Conservation (phyloP, 805 yeast genomes). For the Crinitomyces ghanaensis region DNA sequence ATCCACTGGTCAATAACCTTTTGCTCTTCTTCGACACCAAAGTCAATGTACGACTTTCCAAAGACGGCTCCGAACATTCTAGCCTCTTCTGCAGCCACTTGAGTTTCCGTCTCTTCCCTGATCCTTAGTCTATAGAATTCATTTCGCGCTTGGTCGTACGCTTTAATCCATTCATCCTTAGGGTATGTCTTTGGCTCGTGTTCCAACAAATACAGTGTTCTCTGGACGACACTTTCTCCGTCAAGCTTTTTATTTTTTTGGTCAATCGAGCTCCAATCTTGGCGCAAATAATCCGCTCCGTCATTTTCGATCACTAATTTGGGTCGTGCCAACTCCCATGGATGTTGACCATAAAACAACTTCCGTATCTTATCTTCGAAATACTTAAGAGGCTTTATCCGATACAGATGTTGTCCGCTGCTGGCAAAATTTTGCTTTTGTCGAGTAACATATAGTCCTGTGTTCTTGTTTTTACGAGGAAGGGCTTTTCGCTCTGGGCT, state of each 20-base stretch:
- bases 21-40: slow-evolving; percentile 64
- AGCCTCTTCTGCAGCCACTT: slow-evolving; percentile 71
- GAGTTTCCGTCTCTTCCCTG: slow-evolving; percentile 64
- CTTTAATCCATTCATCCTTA: slow-evolving; percentile 32
- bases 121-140: slow-evolving; percentile 84
- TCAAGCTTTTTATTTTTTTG: slow-evolving; percentile 68
- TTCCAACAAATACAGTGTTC: slow-evolving; percentile 45
- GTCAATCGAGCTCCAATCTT: slow-evolving; percentile 70
- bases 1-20: slow-evolving; percentile 63
- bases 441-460: slow-evolving; percentile 37
- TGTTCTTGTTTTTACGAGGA: slow-evolving; percentile 19
- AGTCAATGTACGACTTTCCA: slow-evolving; percentile 48
- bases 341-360: slow-evolving; percentile 83
- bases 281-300: slow-evolving; percentile 39
- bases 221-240: slow-evolving; percentile 80
- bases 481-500: slow-evolving; percentile 9
- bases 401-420: slow-evolving; percentile 30
- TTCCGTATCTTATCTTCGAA: slow-evolving; percentile 74
- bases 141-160: slow-evolving; percentile 76
- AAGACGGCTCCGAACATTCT: slow-evolving; percentile 74
- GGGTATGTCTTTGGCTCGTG: slow-evolving; percentile 10
- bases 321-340: slow-evolving; percentile 95
- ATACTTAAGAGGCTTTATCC: slow-evolving; percentile 43
- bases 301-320: slow-evolving; percentile 67
- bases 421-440: slow-evolving; percentile 28